Base-by-base conservation (phyloP, 345 rosid genomes). In the Pelargonium nanum region DNA sequence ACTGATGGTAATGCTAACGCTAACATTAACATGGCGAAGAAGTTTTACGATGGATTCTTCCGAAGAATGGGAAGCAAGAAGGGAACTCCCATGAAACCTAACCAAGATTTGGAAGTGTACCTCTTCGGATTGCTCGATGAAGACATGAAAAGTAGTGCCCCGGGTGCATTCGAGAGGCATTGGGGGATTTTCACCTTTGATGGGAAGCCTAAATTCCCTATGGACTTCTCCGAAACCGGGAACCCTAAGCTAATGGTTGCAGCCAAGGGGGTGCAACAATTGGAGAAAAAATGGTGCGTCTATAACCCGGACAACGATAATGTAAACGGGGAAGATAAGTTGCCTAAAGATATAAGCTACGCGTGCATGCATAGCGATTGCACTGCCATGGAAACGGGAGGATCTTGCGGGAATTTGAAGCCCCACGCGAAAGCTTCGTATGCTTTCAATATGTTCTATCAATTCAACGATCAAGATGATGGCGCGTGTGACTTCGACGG, bases 171-270 rank as follows among this genome's bases (percentile, higher is more conserved):
- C 55, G 96, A 93, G 75, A 72, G 97, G 68, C 95, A 87, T 50
- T 93, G 99, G 96, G 99, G 97, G 19, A 80, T 93, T 17, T 93
- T 84, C 50, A 53, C 70, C n/a, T 86, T 66, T 44, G 96, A 93
- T 9, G 95, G 95, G 23, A 63, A 73, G 68, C 89, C 96, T 0
- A 89, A 93, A 56, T 88, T 87, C 48, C 65, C 74, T 1, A 51
- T 90, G 58, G 96, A 93, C 65, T 75, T 90, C 59, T 64, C 85
- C 0, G 99, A 92, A 1, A 55, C 70, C 21, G 84, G 85, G 4
- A 65, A 77, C 0, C 65, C 80, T 53, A 80, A 83, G 53, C 59
- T 75, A 74, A 78, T 82, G 0, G 68, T 78, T 0, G 88, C 63
- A 1, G 96, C 95, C 0, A 84, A 84, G 68, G 83, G 79, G 13